These are phyloP conservation scores for Persicaria tinctoria DNA, from an alignment of 148 eudicot species.

Conservation along the genomic window DNA sequence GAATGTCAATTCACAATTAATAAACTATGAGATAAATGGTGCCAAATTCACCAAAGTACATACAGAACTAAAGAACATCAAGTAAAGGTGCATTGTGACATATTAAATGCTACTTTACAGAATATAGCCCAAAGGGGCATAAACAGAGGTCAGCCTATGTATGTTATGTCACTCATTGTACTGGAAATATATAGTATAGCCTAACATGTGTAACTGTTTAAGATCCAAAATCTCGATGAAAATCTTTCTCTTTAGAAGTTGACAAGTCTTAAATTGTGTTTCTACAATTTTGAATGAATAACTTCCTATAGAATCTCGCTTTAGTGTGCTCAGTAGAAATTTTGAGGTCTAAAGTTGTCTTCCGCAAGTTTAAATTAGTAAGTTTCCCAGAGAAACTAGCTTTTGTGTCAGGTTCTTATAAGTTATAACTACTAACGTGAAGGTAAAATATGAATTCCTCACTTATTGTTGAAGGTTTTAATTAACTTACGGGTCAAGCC, in stretches of 20 bases:
- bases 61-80: not conserved
- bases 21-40: not conserved
- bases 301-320: not conserved
- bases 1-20: not conserved
- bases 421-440: not conserved
- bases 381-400: not conserved
- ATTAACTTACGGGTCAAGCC: constrained; percentile 55
- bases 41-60: not conserved
- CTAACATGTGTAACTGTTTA: not conserved
- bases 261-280: not conserved
- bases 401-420: not conserved
- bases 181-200: not conserved
- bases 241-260: not conserved
- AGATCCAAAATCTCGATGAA: not conserved
- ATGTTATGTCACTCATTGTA: not conserved
- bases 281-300: not conserved
- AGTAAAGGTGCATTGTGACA: not conserved
- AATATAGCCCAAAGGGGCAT: not conserved
- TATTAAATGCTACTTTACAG: no score
- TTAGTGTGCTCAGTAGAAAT: not conserved
- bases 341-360: not conserved
- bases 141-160: not conserved
- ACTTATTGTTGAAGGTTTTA: not conserved
- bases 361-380: not conserved
- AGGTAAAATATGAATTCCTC: not conserved